A percentile compares a stretch with the other conserved stretches of the same genome.
Evolutionary conservation across 1,284 basidiomycete species (phyloP).

Genomic region (Ceratobasidium sp.): DNA sequence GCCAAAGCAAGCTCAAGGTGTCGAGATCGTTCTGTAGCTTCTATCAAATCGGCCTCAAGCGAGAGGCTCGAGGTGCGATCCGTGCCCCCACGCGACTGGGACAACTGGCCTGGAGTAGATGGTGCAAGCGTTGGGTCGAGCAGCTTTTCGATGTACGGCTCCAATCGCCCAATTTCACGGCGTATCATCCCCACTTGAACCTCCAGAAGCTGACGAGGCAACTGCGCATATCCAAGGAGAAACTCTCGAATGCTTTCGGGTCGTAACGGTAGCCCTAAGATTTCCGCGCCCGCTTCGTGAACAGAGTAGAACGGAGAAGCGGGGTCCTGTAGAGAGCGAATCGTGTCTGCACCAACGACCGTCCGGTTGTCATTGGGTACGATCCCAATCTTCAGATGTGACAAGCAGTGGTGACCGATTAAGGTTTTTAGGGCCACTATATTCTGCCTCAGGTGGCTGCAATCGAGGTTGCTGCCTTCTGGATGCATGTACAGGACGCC

Average conservation of each 20-base stretch:
- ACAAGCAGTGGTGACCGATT: constrained; percentile 6
- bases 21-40: neutral
- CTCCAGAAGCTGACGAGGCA: neutral
- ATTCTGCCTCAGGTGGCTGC: constrained; percentile 6
- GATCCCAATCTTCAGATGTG: constrained; percentile 7
- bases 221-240: neutral
- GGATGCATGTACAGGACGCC: constrained; percentile 22
- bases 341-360: neutral
- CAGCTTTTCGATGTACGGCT: neutral
- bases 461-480: neutral
- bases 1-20: constrained; percentile 6
- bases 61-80: neutral
- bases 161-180: neutral
- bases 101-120: neutral
- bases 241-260: neutral
- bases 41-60: neutral
- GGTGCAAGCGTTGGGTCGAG: neutral
- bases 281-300: neutral
- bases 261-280: neutral
- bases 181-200: neutral
- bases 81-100: neutral
- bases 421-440: neutral
- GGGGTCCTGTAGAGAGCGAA: neutral
- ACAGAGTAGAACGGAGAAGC: constrained; percentile 9
- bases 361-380: neutral